These are phyloP conservation scores for Thuja plicata DNA, from an alignment of 83 land plant genomes.

Conservation along the genomic window DNA sequence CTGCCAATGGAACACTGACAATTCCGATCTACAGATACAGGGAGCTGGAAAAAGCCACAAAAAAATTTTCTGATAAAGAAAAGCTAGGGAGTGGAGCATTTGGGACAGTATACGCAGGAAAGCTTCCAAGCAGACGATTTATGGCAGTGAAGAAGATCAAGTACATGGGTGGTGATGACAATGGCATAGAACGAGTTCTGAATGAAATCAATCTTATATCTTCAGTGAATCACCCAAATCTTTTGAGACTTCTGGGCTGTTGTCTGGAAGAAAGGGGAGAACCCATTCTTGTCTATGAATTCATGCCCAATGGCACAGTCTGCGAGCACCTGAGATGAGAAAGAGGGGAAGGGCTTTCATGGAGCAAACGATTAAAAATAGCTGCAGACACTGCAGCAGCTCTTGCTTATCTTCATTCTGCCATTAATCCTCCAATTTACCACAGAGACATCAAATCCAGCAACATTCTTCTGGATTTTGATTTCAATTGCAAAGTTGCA, in stretches of 20 bases:
- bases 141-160: conserved; percentile 22
- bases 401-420: conserved; percentile 23
- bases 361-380: conserved; percentile 15
- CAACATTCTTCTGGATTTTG: conserved; percentile 31
- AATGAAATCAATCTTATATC: conserved; percentile 18
- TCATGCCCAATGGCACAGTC: conserved; percentile 25
- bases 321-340: conserved; percentile 18
- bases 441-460: conserved; percentile 26
- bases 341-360: conserved; percentile 19
- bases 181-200: conserved; percentile 14
- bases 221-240: conserved; percentile 20
- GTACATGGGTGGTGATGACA: neutral
- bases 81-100: conserved; percentile 14
- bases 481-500: conserved; percentile 28
- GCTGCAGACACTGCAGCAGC: conserved; percentile 22
- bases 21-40: conserved; percentile 7
- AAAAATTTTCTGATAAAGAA: neutral
- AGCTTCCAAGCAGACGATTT: neutral
- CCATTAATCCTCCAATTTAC: conserved; percentile 16
- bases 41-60: conserved; percentile 17
- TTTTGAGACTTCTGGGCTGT: conserved; percentile 22
- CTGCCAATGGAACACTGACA: neutral
- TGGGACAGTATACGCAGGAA: conserved; percentile 21
- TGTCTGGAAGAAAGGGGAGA: conserved; percentile 7
- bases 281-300: conserved; percentile 23